phyloP scores from a whole-genome alignment of 2,329 filamentous ascomycete species.

The Arthrocladium fulminans region DNA sequence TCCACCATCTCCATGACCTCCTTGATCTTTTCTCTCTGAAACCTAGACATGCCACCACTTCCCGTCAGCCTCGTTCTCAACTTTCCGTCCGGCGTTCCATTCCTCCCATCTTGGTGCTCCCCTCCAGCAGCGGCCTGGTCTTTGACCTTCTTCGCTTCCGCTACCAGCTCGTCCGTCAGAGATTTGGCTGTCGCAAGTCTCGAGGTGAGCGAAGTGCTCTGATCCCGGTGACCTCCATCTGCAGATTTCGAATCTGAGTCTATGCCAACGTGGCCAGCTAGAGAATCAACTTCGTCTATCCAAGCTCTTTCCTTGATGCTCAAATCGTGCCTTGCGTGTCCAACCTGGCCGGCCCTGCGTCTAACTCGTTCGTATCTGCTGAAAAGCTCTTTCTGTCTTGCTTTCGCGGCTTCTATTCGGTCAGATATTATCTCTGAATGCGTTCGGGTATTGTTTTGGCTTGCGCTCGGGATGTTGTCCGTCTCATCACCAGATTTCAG shows the following conservation, averaged over 20 bases:
- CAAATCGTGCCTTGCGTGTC: constrained; percentile 36
- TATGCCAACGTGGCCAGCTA: constrained; percentile 31
- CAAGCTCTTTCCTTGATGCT: constrained; percentile 40
- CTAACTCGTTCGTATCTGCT: constrained; percentile 37
- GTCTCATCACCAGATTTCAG: constrained; percentile 33
- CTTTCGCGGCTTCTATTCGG: constrained; percentile 33
- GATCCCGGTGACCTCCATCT: constrained; percentile 10
- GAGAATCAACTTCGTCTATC: constrained; percentile 34
- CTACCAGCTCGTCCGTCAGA: neutral
- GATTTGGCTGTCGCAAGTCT: constrained; percentile 34
- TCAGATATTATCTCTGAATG: constrained; percentile 26
- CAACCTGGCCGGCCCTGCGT: constrained; percentile 29
- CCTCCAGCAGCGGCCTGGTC: neutral
- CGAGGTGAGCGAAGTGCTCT: constrained; percentile 25
- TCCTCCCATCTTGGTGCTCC: neutral
- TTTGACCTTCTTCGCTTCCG: neutral
- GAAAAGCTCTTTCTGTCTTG: constrained; percentile 33
- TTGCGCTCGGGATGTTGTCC: constrained; percentile 20
- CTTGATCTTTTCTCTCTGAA: constrained; percentile 38
- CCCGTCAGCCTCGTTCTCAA: neutral
- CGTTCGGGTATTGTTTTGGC: constrained; percentile 21
- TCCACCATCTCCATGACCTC: constrained; percentile 45
- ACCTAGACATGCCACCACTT: constrained; percentile 13
- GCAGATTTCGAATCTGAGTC: constrained; percentile 16
- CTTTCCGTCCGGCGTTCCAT: neutral